A percentile compares a stretch with the other conserved stretches of the same genome.
Evolutionary conservation across 108 stramenopile species (phyloP).

Genomic region (Tribonema minus): DNA sequence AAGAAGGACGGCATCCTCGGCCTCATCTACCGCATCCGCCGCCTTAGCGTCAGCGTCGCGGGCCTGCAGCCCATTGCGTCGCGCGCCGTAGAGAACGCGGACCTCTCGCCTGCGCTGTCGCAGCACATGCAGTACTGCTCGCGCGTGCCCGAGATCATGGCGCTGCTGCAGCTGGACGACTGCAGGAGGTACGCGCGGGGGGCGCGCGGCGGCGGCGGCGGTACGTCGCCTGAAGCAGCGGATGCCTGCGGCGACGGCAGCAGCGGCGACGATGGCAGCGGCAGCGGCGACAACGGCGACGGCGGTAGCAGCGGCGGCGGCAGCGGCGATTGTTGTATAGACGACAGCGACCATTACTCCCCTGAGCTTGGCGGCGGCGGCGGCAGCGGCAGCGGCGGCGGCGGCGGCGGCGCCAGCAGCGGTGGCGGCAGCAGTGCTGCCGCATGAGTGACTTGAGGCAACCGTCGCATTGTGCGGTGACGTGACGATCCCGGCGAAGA

Average conservation of each 20-base stretch:
- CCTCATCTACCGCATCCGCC: conserved; percentile 26
- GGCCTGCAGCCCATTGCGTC: conserved; percentile 20
- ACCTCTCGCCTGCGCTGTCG: conserved; percentile 13
- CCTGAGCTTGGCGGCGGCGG: no score
- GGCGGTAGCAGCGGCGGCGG: no score
- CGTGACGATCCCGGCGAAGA: no score
- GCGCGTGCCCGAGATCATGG: conserved; percentile 26
- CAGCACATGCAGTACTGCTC: conserved; percentile 38
- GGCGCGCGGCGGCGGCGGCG: neutral
- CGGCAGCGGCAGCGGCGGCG: no score
- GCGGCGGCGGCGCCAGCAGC: no score
- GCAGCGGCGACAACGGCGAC: neutral
- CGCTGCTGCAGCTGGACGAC: conserved; percentile 11
- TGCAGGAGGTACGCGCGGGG: conserved; percentile 6
- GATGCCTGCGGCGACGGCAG: neutral
- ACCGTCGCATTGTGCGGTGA: no score
- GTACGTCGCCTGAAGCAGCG: neutral
- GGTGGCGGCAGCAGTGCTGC: no score
- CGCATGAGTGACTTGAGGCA: no score
- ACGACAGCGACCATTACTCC: no score
- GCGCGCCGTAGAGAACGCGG: conserved; percentile 18
- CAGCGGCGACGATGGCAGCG: neutral
- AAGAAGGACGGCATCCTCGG: conserved; percentile 30
- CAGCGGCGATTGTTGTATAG: no score
- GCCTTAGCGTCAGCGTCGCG: conserved; percentile 10